Percentiles rank a stretch among this genome's conserved stretches.
Conservation (phyloP, 768 basidiomycete genomes). For the Russula brevipes region DNA sequence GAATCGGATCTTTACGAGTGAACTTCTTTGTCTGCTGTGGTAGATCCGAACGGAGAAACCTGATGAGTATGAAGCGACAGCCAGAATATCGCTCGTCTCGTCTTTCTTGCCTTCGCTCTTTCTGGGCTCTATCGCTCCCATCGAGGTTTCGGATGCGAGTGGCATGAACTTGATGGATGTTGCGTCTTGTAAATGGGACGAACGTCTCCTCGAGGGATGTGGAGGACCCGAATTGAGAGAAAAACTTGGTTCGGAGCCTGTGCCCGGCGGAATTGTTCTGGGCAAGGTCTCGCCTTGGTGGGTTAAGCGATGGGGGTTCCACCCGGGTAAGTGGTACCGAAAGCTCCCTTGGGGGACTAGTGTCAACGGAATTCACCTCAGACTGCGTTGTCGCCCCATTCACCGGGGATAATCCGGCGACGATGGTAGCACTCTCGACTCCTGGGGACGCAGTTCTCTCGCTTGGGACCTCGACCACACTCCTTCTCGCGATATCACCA, state of each 20-base stretch:
- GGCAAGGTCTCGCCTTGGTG: constrained; percentile 68
- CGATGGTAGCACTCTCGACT: constrained; percentile 65
- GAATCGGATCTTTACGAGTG: neutral
- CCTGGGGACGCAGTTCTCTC: constrained; percentile 82
- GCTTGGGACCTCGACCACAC: constrained; percentile 83
- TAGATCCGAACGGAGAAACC: constrained; percentile 56
- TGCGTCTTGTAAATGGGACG: constrained; percentile 67
- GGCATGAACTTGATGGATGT: constrained; percentile 90
- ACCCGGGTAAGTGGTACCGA: constrained; percentile 40
- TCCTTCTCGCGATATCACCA: constrained; percentile 72
- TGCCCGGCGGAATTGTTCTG: constrained; percentile 61
- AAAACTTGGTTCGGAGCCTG: constrained; percentile 75
- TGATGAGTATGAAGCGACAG: constrained; percentile 52
- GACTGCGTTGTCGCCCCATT: constrained; percentile 80
- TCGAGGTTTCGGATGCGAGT: constrained; percentile 84
- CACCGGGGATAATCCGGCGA: constrained; percentile 87
- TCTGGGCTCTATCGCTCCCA: constrained; percentile 67
- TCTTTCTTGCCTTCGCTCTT: constrained; percentile 83
- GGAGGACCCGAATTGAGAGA: constrained; percentile 59
- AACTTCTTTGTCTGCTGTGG: neutral
- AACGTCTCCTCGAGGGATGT: constrained; percentile 56
- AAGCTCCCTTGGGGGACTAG: neutral
- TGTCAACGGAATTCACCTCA: constrained; percentile 25
- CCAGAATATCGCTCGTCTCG: constrained; percentile 72
- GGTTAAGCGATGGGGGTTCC: constrained; percentile 71